Evolutionary conservation across 805 yeast genomes (phyloP), one percentile per base, ranked within the genome.

Genomic region (Saturnispora serradocipensis): DNA sequence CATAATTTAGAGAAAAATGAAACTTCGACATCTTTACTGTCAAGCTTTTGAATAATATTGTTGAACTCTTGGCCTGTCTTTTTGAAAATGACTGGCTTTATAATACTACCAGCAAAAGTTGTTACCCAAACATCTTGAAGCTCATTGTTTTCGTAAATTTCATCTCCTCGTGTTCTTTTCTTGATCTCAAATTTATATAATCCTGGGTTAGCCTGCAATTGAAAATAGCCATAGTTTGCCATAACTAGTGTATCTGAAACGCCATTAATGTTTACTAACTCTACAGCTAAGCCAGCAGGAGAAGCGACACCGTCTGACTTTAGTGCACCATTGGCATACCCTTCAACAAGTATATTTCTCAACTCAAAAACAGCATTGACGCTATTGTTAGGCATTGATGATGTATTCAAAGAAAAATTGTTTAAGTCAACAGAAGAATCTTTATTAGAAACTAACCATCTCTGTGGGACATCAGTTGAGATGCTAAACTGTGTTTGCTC

Each of bases 221-320:
- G 97, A 50, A 85, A 78, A 65, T 91, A 91, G 0, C 97, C 97
- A 55, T 84, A 71, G 39, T 86, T 83, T 1, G 82, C 76, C 93
- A 91, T 86, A 1, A 89, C 81, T 38, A 68, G 71, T 0, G 96
- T 84, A 56, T 82, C 88, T 1, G 75, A 69, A 15, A 50, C 51
- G 27, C 61, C 45, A 11, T 10, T 54, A 22, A 52, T 46, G 16
- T 46, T 27, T 8, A 39, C 18, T 1, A 82, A 61, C 20, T 72
- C 71, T 3, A 88, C 59, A 3, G 74, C 70, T 15, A 83, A 58
- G 1, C 85, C 86, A 0, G 76, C 68, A 0, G 86, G 82, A 0
- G 76, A 69, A 9, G 24, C 18, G 1, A 50, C 34, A 7, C 10
- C 13, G 0, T 66, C 70, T 49, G 27, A 15, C 13, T 35, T 20